Evolutionary conservation across 2,329 filamentous ascomycete species (phyloP), one percentile per base, ranked within the genome.

Genomic region (Alternaria tenuissima): DNA sequence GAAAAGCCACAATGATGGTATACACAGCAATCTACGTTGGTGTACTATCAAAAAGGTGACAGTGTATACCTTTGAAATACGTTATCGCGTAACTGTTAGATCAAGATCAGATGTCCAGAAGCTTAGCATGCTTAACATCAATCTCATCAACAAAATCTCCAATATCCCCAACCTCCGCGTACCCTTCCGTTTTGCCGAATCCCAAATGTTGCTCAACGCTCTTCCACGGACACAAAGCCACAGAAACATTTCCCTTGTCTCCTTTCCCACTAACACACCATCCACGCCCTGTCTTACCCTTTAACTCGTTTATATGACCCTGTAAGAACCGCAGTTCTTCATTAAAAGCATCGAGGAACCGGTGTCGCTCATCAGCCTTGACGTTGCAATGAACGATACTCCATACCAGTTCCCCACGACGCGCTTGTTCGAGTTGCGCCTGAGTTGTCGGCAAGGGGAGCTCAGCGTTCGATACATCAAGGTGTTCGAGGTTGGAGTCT

Each of bases 211-310:
- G 68, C 34, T 78, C 69, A 2, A 79, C 68, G 11, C 66, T 64
- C 4, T 69, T 68, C 80, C 80, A 83, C 0, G 78, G 78, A 28
- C 62, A 77, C 18, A 83, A 75, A 1, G 82, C 42, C 3, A 83
- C 76, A 65, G 79, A 82, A 48, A 83, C 81, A 12, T 81, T 77
- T 46, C 77, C 74, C 0, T 64, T 63, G 3, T 60, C 64, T 8
- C 73, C 73, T 9, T 68, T 68, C 47, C 82, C 30, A 22, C 46
- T 81, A 16, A 82, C 61, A 32, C 80, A 72, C 78, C 78, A 82
- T 0, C 80, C 80, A 12, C 77, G 76, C 11, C 71, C 70, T 34
- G 78, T 62, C 2, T 49, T 67, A 5, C 69, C 74, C 2, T 26
- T 14, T 12, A 49, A 1, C 5, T 73, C 70, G 0, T 72, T 71